Evolutionary conservation across 2,329 filamentous ascomycete species (phyloP).

Genomic region (Calonectria hongkongensis): DNA sequence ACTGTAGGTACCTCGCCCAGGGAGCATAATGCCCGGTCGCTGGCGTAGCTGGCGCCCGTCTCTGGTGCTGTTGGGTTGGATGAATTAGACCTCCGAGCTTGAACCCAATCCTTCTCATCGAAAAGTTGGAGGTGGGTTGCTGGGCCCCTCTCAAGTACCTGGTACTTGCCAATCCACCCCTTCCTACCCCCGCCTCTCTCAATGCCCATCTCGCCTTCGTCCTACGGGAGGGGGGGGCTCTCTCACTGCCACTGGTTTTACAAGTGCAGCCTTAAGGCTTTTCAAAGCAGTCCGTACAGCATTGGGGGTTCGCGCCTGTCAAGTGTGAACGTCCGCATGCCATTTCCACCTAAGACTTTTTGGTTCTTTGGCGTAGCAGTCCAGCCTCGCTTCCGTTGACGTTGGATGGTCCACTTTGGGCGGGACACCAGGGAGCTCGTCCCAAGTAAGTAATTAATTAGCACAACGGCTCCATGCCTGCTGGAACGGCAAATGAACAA

Average conservation of each 20-base stretch:
- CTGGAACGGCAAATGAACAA: constrained; percentile 13
- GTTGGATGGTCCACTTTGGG: constrained; percentile 13
- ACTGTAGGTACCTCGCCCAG: constrained; percentile 19
- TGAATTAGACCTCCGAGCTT: constrained; percentile 12
- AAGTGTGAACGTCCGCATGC: neutral
- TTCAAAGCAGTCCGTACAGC: neutral
- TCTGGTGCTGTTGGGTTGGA: constrained; percentile 4
- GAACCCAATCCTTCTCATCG: constrained; percentile 14
- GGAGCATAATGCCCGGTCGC: neutral
- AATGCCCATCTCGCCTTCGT: neutral
- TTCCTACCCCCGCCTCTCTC: neutral
- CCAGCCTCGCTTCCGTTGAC: constrained; percentile 3
- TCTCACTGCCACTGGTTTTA: neutral
- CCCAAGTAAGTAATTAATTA: constrained; percentile 27
- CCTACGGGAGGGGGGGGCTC: neutral
- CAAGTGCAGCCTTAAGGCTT: neutral
- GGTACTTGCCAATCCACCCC: constrained; percentile 28
- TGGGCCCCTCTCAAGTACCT: constrained; percentile 23
- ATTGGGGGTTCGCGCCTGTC: neutral
- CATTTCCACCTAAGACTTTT: neutral
- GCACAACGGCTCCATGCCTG: constrained; percentile 25
- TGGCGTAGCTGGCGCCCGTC: constrained; percentile 18
- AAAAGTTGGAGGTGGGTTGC: neutral
- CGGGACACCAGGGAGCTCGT: constrained; percentile 14
- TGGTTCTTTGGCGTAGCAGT: neutral